Evolutionary conservation across 176 grass and related monocot genomes (phyloP).

Genomic region (Zea mays): DNA sequence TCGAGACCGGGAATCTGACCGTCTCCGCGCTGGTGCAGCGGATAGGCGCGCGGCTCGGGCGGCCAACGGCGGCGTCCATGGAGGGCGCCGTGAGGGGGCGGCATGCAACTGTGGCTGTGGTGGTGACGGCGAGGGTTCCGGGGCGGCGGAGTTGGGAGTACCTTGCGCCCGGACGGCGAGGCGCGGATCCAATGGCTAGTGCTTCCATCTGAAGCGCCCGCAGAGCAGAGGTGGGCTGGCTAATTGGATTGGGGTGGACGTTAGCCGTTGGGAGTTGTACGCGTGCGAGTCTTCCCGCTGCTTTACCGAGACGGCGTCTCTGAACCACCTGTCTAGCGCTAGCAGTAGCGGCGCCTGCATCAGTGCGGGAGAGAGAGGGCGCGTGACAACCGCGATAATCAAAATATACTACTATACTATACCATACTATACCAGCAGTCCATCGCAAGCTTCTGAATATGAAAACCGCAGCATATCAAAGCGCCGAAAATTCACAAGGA

Average conservation of each 20-base stretch:
- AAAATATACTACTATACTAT: too few species aligned
- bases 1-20: slow-evolving; percentile 24
- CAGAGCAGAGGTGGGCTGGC: neutral
- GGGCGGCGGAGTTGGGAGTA: slow-evolving; percentile 29
- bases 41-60: slow-evolving; percentile 2
- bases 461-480: neutral
- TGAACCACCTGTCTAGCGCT: neutral
- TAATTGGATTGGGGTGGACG: slow-evolving; percentile 27
- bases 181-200: slow-evolving; percentile 34
- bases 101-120: neutral
- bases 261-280: slow-evolving; percentile 8
- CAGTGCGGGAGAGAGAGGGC: too few species aligned
- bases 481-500: neutral
- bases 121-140: slow-evolving; percentile 8
- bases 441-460: neutral
- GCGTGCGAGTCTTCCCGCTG: neutral
- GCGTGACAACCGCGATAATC: too few species aligned
- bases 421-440: too few species aligned
- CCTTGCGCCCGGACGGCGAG: slow-evolving; percentile 39
- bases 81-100: slow-evolving; percentile 23
- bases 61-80: slow-evolving; percentile 32
- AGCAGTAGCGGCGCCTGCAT: neutral
- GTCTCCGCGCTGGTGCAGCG: slow-evolving; percentile 48
- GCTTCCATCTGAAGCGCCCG: slow-evolving; percentile 42
- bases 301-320: neutral